Evolutionary conservation across 768 basidiomycete species (phyloP).

Genomic region (Leucogyrophana mollusca): DNA sequence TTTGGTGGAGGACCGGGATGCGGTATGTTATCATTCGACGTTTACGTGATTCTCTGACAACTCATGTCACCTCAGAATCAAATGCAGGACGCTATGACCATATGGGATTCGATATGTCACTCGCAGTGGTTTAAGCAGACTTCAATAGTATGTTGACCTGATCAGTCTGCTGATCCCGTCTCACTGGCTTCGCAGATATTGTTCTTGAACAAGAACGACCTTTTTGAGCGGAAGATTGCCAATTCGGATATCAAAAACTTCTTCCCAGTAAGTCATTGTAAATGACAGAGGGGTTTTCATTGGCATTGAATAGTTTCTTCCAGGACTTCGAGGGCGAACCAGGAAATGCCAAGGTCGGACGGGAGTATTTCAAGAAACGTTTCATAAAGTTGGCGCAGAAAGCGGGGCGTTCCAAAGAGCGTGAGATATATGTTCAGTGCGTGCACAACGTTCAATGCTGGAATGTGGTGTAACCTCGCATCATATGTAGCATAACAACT

Average conservation of each 20-base stretch:
- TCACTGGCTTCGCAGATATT: constrained; percentile 58
- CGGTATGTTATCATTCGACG: constrained; percentile 48
- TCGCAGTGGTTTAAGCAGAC: constrained; percentile 97
- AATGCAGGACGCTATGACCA: constrained; percentile 99
- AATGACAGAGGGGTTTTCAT: background rate
- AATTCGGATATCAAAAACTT: constrained; percentile 84
- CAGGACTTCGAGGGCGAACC: constrained; percentile 85
- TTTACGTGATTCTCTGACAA: constrained; percentile 1
- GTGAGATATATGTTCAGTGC: constrained; percentile 93
- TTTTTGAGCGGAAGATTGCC: constrained; percentile 82
- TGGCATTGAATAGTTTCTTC: constrained; percentile 1
- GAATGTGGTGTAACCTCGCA: constrained; percentile 5
- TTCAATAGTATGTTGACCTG: constrained; percentile 64
- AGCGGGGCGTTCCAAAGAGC: constrained; percentile 78
- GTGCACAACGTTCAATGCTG: constrained; percentile 30
- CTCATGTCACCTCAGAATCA: constrained; percentile 62
- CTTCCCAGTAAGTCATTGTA: constrained; percentile 64
- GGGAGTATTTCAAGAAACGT: constrained; percentile 87
- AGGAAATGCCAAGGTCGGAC: constrained; percentile 69
- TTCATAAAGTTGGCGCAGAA: constrained; percentile 83
- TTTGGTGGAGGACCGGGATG: constrained; percentile 88
- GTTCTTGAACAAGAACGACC: constrained; percentile 93
- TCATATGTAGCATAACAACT: constrained; percentile 66
- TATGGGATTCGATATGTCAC: constrained; percentile 98
- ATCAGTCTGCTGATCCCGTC: background rate